Evolutionary conservation across 148 eudicot species (phyloP).

Genomic region (Cornus kousa): DNA sequence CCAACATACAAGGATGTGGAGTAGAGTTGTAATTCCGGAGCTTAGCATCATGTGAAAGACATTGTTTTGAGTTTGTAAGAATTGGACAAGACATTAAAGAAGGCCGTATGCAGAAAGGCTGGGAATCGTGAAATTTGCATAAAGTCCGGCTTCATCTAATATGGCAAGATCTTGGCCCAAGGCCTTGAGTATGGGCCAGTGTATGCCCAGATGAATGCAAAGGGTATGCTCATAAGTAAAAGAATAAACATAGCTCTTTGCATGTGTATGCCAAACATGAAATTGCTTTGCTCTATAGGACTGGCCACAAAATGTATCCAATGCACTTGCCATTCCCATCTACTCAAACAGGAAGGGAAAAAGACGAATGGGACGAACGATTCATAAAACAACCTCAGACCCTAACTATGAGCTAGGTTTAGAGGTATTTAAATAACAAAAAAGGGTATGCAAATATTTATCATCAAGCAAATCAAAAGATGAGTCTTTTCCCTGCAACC

Average conservation of each 20-base stretch:
- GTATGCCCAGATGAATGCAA: conserved; percentile 53
- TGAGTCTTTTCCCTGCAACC: too few relatives aligned
- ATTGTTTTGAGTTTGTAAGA: conserved; percentile 58
- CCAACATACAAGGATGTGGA: conserved; percentile 56
- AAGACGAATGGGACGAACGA: not conserved
- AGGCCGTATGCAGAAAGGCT: conserved; percentile 53
- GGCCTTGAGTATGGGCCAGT: conserved; percentile 42
- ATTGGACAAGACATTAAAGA: conserved; percentile 56
- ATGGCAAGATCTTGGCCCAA: conserved; percentile 58
- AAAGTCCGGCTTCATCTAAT: conserved; percentile 47
- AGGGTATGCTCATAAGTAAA: conserved; percentile 44
- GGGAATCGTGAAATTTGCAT: conserved; percentile 53
- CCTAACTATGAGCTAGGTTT: too few relatives aligned
- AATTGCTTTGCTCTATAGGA: conserved; percentile 67
- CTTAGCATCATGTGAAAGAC: conserved; percentile 64
- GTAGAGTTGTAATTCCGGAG: conserved; percentile 44
- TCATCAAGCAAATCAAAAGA: too few relatives aligned
- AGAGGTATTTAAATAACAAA: too few relatives aligned
- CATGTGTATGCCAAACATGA: conserved; percentile 57
- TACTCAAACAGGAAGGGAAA: conserved; percentile 21
- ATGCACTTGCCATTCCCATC: conserved; percentile 70
- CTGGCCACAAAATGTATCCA: conserved; percentile 70
- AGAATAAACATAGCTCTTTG: conserved; percentile 59
- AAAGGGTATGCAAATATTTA: too few relatives aligned
- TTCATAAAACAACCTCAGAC: too few relatives aligned